Percentiles rank a stretch among this genome's conserved stretches.
These are phyloP conservation scores for Pseudomicrostroma phylloplanum DNA, from an alignment of 1,284 basidiomycete species.

Conservation along the genomic window DNA sequence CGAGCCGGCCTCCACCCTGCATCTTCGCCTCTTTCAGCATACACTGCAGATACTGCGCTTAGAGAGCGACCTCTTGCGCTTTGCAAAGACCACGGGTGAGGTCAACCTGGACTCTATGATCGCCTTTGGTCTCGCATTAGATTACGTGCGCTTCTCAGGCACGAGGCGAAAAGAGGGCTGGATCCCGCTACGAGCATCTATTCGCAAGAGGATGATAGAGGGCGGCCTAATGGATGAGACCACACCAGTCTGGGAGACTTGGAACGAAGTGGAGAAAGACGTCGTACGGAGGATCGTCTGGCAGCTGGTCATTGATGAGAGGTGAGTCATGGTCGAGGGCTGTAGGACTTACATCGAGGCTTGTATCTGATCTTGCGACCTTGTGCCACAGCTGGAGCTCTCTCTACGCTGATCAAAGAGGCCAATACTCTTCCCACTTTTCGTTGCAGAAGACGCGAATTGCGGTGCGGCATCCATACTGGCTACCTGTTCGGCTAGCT, in stretches of 20 bases:
- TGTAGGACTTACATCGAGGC: no score
- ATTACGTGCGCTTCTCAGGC: not conserved
- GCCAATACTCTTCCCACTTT: no score
- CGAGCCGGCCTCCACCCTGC: not conserved
- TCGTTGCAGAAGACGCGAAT: no score
- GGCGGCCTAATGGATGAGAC: not conserved
- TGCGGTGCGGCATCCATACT: no score
- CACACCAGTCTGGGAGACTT: not conserved
- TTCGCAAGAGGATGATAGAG: not conserved
- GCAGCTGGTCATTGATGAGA: not conserved
- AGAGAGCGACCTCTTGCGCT: not conserved
- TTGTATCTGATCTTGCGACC: no score
- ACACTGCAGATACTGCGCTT: no score
- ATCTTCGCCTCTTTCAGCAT: not conserved
- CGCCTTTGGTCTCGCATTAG: conserved; percentile 1
- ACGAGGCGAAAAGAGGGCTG: not conserved
- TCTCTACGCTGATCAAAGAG: no score
- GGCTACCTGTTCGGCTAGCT: no score
- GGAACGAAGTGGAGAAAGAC: not conserved
- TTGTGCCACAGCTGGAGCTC: no score
- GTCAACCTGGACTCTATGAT: not conserved
- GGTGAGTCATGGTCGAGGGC: not conserved
- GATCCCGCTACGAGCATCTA: not conserved
- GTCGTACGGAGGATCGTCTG: not conserved
- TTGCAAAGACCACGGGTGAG: not conserved